Evolutionary conservation across 2,329 filamentous ascomycete species (phyloP).

Genomic region (Orbilia oligospora): DNA sequence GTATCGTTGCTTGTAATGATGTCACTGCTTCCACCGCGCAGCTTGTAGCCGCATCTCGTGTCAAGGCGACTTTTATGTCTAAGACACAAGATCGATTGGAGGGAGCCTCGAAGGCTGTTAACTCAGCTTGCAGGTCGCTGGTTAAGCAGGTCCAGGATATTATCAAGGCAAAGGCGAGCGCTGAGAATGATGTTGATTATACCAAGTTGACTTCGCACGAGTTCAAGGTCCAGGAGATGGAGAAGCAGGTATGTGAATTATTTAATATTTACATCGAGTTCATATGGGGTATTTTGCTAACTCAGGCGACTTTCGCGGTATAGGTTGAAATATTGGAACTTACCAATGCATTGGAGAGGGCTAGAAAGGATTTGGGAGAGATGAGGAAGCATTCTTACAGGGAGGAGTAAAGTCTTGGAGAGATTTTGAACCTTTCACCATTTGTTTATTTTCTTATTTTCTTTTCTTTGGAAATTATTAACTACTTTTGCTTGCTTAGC

Average conservation of each 20-base stretch:
- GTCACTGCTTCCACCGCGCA: slow-evolving; percentile 96
- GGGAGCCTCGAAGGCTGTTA: slow-evolving; percentile 91
- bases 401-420: slow-evolving; percentile 68
- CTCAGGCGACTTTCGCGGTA: slow-evolving; percentile 46
- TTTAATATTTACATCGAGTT: not conserved
- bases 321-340: slow-evolving; percentile 97
- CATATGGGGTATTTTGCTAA: slow-evolving; percentile 61
- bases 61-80: slow-evolving; percentile 98
- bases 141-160: slow-evolving; percentile 95
- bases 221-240: slow-evolving; percentile 99
- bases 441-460: not conserved
- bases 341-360: slow-evolving; percentile 85
- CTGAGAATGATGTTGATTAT: slow-evolving; percentile 89
- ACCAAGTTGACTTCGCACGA: slow-evolving; percentile 89
- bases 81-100: slow-evolving; percentile 95
- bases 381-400: slow-evolving; percentile 98
- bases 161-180: slow-evolving; percentile 86
- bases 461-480: not conserved
- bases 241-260: slow-evolving; percentile 85
- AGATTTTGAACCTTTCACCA: not conserved
- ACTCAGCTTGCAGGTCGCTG: slow-evolving; percentile 85
- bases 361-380: slow-evolving; percentile 87
- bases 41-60: slow-evolving; percentile 92
- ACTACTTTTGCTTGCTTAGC: slow-evolving; percentile 1
- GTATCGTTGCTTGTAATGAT: slow-evolving; percentile 95